Conservation (phyloP, 1,284 basidiomycete species). For the Trichosporon sp. region DNA sequence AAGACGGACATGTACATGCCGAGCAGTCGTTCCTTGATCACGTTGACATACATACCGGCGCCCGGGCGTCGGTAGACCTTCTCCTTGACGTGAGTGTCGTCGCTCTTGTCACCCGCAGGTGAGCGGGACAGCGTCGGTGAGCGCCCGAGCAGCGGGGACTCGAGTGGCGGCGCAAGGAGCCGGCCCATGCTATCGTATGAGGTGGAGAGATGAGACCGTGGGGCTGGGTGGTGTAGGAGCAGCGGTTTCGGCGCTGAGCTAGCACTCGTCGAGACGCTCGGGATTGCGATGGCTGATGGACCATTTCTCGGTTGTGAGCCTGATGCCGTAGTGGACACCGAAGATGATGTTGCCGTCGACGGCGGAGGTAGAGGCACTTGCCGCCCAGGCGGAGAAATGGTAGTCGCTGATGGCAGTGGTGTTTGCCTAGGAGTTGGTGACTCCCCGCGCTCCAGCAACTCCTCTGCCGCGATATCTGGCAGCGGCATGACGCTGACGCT, state of each 20-base stretch:
- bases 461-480: background rate
- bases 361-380: too few relatives aligned
- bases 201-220: background rate
- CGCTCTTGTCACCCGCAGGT: background rate
- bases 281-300: background rate
- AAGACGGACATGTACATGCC: slow-evolving; percentile 53
- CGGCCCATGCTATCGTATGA: background rate
- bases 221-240: background rate
- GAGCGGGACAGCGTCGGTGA: slow-evolving; percentile 1
- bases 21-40: slow-evolving; percentile 55
- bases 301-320: background rate
- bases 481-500: background rate
- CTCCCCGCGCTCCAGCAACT: background rate
- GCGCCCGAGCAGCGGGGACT: background rate
- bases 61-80: slow-evolving; percentile 8
- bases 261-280: background rate
- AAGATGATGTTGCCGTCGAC: too few relatives aligned
- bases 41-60: slow-evolving; percentile 50
- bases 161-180: background rate
- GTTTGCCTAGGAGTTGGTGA: background rate
- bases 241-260: background rate
- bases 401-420: background rate
- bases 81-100: background rate
- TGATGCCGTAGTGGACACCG: too few relatives aligned
- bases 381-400: too few relatives aligned